phyloP scores from a whole-genome alignment of 2,329 filamentous ascomycete genomes.

The Xenoacremonium recifei region DNA sequence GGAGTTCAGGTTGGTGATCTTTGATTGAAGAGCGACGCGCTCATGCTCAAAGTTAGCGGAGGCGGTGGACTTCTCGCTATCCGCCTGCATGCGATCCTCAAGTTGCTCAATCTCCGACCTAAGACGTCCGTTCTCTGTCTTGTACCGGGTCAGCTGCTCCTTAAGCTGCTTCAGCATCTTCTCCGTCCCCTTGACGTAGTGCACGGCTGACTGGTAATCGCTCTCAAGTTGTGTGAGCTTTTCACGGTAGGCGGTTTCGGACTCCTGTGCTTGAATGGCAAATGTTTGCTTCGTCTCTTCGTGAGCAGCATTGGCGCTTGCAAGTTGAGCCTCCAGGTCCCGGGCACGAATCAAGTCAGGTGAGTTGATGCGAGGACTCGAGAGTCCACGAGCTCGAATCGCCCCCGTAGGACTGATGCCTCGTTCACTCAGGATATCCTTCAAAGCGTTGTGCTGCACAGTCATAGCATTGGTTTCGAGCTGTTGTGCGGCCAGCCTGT shows the following conservation, averaged over 20 bases:
- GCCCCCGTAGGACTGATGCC: conserved; percentile 77
- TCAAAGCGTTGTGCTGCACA: conserved; percentile 89
- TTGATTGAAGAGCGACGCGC: conserved; percentile 62
- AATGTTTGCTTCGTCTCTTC: conserved; percentile 80
- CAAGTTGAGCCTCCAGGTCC: conserved; percentile 86
- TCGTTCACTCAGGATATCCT: conserved; percentile 86
- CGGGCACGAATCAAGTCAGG: conserved; percentile 77
- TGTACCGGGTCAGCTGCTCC: conserved; percentile 91
- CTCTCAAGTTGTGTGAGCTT: conserved; percentile 93
- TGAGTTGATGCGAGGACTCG: conserved; percentile 68
- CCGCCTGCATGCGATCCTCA: conserved; percentile 50
- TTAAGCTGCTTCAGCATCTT: conserved; percentile 99
- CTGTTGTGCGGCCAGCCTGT: conserved; percentile 80
- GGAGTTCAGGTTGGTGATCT: conserved; percentile 67
- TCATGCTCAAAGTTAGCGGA: conserved; percentile 73
- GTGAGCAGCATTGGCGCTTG: conserved; percentile 72
- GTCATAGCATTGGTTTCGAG: conserved; percentile 91
- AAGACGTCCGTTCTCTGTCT: conserved; percentile 78
- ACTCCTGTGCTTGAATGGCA: conserved; percentile 77
- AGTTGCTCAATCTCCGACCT: conserved; percentile 76
- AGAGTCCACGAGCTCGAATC: conserved; percentile 69
- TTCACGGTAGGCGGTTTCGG: conserved; percentile 86
- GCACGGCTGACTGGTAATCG: conserved; percentile 95
- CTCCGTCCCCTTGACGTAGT: conserved; percentile 97
- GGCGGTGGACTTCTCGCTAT: conserved; percentile 36